These are phyloP conservation scores for Phylloporus sp. DNA, from an alignment of 768 basidiomycete genomes.

Conservation along the genomic window DNA sequence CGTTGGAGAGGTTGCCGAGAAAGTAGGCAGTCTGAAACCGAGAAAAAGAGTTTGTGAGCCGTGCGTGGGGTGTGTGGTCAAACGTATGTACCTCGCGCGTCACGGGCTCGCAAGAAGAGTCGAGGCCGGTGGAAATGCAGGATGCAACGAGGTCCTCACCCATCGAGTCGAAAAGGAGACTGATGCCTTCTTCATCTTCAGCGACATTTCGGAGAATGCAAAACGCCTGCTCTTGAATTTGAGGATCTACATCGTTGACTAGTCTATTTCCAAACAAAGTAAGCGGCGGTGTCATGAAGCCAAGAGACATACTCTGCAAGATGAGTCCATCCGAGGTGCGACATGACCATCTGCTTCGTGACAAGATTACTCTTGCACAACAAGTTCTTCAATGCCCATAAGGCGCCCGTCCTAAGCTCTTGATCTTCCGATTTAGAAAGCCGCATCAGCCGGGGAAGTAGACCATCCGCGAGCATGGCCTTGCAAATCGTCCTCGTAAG, in stretches of 20 bases:
- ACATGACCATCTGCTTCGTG: slow-evolving; percentile 64
- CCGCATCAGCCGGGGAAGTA: slow-evolving; percentile 59
- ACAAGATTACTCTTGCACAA: slow-evolving; percentile 55
- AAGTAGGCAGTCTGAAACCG: slow-evolving; percentile 46
- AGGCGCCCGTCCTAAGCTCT: slow-evolving; percentile 56
- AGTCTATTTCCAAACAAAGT: slow-evolving; percentile 35
- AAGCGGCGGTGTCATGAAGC: not conserved
- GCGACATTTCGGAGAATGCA: slow-evolving; percentile 64
- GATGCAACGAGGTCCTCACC: slow-evolving; percentile 42
- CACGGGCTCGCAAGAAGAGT: slow-evolving; percentile 49
- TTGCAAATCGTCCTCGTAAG: slow-evolving; percentile 23
- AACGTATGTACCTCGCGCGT: slow-evolving; percentile 42
- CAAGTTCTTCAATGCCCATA: slow-evolving; percentile 91
- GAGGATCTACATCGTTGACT: slow-evolving; percentile 46
- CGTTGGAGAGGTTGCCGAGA: slow-evolving; percentile 68
- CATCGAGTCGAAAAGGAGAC: slow-evolving; percentile 53
- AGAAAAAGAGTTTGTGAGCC: not conserved
- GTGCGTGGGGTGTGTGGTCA: no score
- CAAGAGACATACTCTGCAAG: slow-evolving; percentile 46
- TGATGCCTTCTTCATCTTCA: slow-evolving; percentile 59
- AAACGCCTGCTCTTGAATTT: slow-evolving; percentile 67
- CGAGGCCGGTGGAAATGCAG: slow-evolving; percentile 45
- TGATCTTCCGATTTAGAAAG: slow-evolving; percentile 51
- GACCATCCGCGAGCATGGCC: slow-evolving; percentile 63
- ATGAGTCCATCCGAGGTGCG: slow-evolving; percentile 59